Evolutionary conservation across 2,329 filamentous ascomycete species (phyloP).

Genomic region (Neurospora sp.): DNA sequence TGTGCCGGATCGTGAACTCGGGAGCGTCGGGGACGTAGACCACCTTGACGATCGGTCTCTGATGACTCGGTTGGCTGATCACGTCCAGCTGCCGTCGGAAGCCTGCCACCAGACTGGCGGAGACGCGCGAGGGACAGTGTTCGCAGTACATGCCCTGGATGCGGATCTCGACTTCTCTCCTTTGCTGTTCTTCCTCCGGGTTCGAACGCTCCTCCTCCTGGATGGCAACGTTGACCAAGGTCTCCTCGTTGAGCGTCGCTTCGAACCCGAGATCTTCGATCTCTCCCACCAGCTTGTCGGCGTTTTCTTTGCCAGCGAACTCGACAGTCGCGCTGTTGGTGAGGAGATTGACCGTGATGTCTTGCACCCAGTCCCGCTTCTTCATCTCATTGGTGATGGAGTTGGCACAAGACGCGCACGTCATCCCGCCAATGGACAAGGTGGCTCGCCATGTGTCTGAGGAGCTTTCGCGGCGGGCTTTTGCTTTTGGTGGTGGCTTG

Average conservation of each 20-base stretch:
- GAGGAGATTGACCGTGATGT: slow-evolving; percentile 53
- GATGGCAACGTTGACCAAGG: slow-evolving; percentile 28
- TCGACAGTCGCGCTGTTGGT: slow-evolving; percentile 56
- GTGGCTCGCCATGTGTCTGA: slow-evolving; percentile 36
- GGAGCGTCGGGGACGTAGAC: slow-evolving; percentile 61
- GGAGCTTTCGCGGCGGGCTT: slow-evolving; percentile 13
- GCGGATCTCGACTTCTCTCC: slow-evolving; percentile 52
- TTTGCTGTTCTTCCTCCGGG: slow-evolving; percentile 16
- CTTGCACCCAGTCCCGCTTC: slow-evolving; percentile 47
- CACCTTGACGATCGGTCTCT: slow-evolving; percentile 59
- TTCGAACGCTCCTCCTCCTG: slow-evolving; percentile 13
- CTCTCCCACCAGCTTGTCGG: slow-evolving; percentile 38
- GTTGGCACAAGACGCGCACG: slow-evolving; percentile 59
- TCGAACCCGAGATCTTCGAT: slow-evolving; percentile 60
- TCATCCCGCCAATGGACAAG: slow-evolving; percentile 63
- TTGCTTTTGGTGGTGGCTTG: not conserved
- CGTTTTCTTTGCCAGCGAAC: slow-evolving; percentile 35
- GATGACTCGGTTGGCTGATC: slow-evolving; percentile 42
- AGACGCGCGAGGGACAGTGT: slow-evolving; percentile 55
- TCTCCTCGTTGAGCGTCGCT: slow-evolving; percentile 39
- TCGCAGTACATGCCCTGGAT: slow-evolving; percentile 68
- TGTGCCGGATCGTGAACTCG: slow-evolving; percentile 62
- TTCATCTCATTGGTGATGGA: slow-evolving; percentile 50
- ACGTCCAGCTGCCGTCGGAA: slow-evolving; percentile 45
- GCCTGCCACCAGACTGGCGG: slow-evolving; percentile 26